These are phyloP conservation scores for Nannochloropsis gaditana DNA, from an alignment of 108 stramenopile species.

Conservation along the genomic window DNA sequence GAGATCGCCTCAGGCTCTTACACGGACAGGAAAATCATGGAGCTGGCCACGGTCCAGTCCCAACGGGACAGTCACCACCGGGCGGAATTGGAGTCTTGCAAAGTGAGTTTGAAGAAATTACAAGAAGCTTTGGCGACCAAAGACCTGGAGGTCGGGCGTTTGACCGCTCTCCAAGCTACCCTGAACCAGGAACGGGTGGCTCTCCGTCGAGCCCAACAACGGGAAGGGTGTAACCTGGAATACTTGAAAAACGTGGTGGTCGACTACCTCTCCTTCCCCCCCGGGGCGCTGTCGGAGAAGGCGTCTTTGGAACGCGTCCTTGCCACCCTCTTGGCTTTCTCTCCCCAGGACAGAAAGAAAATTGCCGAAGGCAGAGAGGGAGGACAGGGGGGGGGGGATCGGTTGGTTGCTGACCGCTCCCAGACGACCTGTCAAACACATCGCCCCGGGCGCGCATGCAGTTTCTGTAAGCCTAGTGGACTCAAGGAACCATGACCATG, in stretches of 20 bases:
- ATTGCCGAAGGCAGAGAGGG: neutral
- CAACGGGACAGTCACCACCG: neutral
- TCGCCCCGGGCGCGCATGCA: neutral
- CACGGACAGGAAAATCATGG: neutral
- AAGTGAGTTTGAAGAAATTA: neutral
- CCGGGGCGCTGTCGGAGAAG: neutral
- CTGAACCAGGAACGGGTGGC: neutral
- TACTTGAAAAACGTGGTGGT: neutral
- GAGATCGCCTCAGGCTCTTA: neutral
- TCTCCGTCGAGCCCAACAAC: neutral
- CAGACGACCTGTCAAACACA: neutral
- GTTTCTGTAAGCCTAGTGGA: no score
- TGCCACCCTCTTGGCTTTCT: neutral
- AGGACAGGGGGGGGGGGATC: neutral
- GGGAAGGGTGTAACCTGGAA: neutral
- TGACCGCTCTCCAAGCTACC: neutral
- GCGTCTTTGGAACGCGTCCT: neutral
- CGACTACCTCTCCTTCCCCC: neutral
- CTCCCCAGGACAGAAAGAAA: neutral
- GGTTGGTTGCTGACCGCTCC: neutral
- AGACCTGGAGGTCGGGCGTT: neutral
- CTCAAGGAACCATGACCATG: no score
- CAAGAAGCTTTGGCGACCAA: neutral
- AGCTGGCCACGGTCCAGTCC: neutral
- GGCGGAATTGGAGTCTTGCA: neutral